Conservation (phyloP, 2,329 filamentous ascomycete genomes). For the Colletotrichum sp. region DNA sequence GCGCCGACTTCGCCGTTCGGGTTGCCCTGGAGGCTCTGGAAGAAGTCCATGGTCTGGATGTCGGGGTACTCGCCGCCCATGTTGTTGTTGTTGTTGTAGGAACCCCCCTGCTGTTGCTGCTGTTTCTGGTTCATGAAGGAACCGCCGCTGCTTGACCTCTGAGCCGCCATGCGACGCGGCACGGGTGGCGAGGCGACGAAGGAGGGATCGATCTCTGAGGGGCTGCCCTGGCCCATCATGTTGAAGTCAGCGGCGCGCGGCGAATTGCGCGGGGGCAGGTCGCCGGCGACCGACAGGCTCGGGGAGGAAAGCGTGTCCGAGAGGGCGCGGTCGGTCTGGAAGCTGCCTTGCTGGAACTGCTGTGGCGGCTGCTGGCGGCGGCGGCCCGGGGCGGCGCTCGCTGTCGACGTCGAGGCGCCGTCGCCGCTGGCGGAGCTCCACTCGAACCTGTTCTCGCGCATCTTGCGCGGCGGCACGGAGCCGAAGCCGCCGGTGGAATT, state of each 20-base stretch:
- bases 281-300: constrained; percentile 39
- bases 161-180: constrained; percentile 39
- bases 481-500: constrained; percentile 86
- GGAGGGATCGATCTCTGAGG: constrained; percentile 41
- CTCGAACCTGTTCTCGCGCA: constrained; percentile 25
- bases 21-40: constrained; percentile 49
- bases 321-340: constrained; percentile 38
- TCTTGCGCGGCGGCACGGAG: constrained; percentile 11
- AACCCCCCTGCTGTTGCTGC: constrained; percentile 29
- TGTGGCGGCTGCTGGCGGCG: constrained; percentile 23
- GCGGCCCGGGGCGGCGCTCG: constrained; percentile 19
- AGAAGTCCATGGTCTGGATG: constrained; percentile 59
- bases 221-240: constrained; percentile 34
- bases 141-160: constrained; percentile 32
- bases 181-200: constrained; percentile 51
- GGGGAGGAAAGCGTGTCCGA: constrained; percentile 48
- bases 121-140: constrained; percentile 38
- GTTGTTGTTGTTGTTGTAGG: constrained; percentile 7
- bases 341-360: constrained; percentile 22
- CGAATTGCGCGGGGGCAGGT: constrained; percentile 43
- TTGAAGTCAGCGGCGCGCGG: constrained; percentile 45
- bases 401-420: constrained; percentile 25
- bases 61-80: constrained; percentile 48
- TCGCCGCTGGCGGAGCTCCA: constrained; percentile 33
- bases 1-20: constrained; percentile 24